These are phyloP conservation scores for Stellera chamaejasme DNA, from an alignment of 345 rosid species.

Conservation along the genomic window DNA sequence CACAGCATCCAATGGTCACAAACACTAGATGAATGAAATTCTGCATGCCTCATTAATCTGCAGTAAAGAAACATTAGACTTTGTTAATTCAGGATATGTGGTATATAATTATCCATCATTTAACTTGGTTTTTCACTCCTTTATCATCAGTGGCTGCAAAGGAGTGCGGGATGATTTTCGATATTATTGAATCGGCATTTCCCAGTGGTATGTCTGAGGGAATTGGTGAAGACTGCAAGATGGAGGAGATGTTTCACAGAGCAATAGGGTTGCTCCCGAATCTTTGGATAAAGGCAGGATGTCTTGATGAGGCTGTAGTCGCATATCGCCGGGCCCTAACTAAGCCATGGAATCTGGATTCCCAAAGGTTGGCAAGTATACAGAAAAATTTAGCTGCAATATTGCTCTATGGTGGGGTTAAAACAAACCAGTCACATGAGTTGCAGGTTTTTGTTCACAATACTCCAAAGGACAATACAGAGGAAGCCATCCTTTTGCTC, in stretches of 20 bases:
- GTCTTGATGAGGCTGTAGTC: conserved; percentile 56
- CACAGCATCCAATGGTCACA: not conserved
- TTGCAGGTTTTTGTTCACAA: conserved; percentile 27
- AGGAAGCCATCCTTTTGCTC: conserved; percentile 83
- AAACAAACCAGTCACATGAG: conserved; percentile 39
- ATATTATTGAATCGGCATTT: conserved; percentile 61
- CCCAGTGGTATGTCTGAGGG: conserved; percentile 62
- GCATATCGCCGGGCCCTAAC: conserved; percentile 66
- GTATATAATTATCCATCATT: not conserved
- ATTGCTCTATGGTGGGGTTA: conserved; percentile 75
- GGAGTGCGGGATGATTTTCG: conserved; percentile 73
- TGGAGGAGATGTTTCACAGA: conserved; percentile 77
- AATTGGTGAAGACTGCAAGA: conserved; percentile 54
- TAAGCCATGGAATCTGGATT: conserved; percentile 81
- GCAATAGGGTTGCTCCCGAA: conserved; percentile 76
- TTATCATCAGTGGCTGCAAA: conserved; percentile 75
- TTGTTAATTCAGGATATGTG: not conserved
- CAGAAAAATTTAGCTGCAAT: conserved; percentile 74
- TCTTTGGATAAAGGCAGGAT: conserved; percentile 66
- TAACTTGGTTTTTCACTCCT: conserved; percentile 15
- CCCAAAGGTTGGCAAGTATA: conserved; percentile 58
- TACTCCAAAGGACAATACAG: conserved; percentile 40
- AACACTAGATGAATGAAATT: not conserved
- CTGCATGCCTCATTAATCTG: not conserved
- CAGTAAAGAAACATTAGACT: not conserved